Evolutionary conservation across 2,329 filamentous ascomycete genomes (phyloP).

Genomic region (Coleophoma crateriformis): DNA sequence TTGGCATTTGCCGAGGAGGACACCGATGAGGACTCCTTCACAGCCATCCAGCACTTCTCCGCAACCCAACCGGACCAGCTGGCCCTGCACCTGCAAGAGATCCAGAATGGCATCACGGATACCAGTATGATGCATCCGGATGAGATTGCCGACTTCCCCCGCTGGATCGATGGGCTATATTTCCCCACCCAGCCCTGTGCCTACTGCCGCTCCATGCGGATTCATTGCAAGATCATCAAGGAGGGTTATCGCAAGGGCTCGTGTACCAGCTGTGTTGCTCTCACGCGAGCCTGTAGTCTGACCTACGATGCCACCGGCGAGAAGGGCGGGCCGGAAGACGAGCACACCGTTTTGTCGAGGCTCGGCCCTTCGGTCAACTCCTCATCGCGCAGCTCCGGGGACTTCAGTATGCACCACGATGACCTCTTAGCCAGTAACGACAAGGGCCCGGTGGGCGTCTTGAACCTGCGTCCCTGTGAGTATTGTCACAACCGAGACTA

Average conservation of each 20-base stretch:
- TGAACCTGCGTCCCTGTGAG: constrained; percentile 10
- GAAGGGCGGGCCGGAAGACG: neutral
- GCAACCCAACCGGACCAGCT: constrained; percentile 31
- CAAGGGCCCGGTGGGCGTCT: neutral
- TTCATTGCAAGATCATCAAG: constrained; percentile 54
- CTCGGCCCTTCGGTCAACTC: neutral
- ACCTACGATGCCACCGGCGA: constrained; percentile 23
- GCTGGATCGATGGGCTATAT: constrained; percentile 24
- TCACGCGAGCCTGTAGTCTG: constrained; percentile 54
- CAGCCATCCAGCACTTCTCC: constrained; percentile 52
- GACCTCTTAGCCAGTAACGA: neutral
- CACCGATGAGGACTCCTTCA: constrained; percentile 56
- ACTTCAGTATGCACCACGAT: neutral
- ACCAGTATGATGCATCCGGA: constrained; percentile 31
- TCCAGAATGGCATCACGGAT: constrained; percentile 25
- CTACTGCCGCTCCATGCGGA: constrained; percentile 45
- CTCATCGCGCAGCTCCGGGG: constrained; percentile 1
- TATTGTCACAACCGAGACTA: constrained; percentile 13
- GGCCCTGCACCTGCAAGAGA: constrained; percentile 17
- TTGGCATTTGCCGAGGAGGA: constrained; percentile 49
- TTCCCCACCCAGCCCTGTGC: constrained; percentile 37
- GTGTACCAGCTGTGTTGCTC: constrained; percentile 57
- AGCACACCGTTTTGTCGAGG: neutral
- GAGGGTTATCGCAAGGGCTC: constrained; percentile 56
- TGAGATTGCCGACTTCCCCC: constrained; percentile 34